Percentiles rank a stretch among this genome's conserved stretches.
Evolutionary conservation across 345 rosid genomes (phyloP).

Genomic region (rapeseed (Brassica napus)): DNA sequence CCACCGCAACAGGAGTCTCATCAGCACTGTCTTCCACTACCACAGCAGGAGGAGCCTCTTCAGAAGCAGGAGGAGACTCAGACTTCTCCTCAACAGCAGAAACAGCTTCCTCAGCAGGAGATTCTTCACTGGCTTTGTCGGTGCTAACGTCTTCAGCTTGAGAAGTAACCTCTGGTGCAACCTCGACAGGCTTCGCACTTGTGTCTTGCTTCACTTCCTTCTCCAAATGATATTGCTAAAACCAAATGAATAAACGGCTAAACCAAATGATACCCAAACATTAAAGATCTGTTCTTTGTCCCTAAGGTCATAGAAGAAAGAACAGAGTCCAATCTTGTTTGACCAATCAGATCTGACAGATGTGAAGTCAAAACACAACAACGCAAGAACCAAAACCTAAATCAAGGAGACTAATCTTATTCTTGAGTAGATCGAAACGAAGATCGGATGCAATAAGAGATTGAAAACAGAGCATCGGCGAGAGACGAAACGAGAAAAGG

Average conservation of each 20-base stretch:
- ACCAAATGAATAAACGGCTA: constrained; percentile 18
- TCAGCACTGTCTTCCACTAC: background rate
- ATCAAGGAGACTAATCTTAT: background rate
- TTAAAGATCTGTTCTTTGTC: background rate
- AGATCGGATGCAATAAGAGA: background rate
- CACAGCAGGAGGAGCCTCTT: constrained; percentile 39
- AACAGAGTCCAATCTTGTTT: constrained; percentile 4
- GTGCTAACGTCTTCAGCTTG: constrained; percentile 46
- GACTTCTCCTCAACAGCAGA: constrained; percentile 36
- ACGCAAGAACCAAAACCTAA: background rate
- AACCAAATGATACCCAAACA: background rate
- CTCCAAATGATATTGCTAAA: constrained; percentile 61
- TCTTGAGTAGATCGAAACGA: constrained; percentile 13
- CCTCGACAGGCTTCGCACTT: constrained; percentile 51
- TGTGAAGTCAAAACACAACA: background rate
- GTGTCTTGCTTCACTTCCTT: constrained; percentile 51
- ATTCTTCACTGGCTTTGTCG: constrained; percentile 50
- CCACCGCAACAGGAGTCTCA: constrained; percentile 44
- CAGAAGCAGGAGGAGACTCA: constrained; percentile 44
- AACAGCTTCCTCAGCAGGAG: constrained; percentile 42
- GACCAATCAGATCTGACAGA: constrained; percentile 36
- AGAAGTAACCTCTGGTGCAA: constrained; percentile 45
- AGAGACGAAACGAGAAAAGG: background rate
- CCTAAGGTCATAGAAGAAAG: background rate
- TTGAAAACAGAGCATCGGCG: constrained; percentile 9